Conservation (phyloP, 2,329 filamentous ascomycete species). For the Pyricularia sp. region DNA sequence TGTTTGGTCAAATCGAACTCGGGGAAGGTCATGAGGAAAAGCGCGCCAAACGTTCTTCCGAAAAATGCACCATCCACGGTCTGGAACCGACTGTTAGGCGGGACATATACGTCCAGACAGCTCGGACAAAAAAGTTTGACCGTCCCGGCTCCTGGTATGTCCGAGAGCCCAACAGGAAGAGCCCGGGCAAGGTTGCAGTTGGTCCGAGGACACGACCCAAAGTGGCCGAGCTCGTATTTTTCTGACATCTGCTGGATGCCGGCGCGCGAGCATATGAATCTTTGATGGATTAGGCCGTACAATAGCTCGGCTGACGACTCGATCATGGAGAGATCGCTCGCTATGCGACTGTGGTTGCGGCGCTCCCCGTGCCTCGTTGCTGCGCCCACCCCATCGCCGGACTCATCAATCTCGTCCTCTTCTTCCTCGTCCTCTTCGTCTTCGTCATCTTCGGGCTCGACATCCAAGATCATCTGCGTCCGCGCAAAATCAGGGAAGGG, state of each 20-base stretch:
- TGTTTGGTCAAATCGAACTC: conserved; percentile 79
- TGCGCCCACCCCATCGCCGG: conserved; percentile 39
- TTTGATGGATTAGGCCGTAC: conserved; percentile 95
- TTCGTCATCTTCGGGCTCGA: conserved; percentile 91
- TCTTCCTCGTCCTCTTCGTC: conserved; percentile 73
- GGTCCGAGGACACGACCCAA: conserved; percentile 88
- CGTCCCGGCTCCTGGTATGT: conserved; percentile 91
- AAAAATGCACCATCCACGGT: conserved; percentile 97
- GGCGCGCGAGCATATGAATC: conserved; percentile 91
- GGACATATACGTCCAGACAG: conserved; percentile 93
- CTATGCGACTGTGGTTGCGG: conserved; percentile 70
- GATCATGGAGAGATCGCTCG: conserved; percentile 86
- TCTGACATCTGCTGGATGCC: conserved; percentile 99
- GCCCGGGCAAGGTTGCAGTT: conserved; percentile 85
- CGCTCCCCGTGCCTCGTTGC: conserved; percentile 49
- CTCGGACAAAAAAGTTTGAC: conserved; percentile 97
- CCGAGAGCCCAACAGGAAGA: conserved; percentile 82
- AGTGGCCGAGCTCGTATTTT: conserved; percentile 95
- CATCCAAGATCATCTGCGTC: conserved; percentile 85
- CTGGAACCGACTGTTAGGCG: conserved; percentile 93
- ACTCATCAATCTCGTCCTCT: conserved; percentile 60
- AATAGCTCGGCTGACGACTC: conserved; percentile 97
- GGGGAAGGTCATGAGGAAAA: conserved; percentile 97
- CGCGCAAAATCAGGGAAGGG: background rate
- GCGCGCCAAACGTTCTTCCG: conserved; percentile 87